A percentile compares a stretch with the other conserved stretches of the same genome.
Conservation (phyloP, 2,329 filamentous ascomycete species). For the Grosmannia penicillata region DNA sequence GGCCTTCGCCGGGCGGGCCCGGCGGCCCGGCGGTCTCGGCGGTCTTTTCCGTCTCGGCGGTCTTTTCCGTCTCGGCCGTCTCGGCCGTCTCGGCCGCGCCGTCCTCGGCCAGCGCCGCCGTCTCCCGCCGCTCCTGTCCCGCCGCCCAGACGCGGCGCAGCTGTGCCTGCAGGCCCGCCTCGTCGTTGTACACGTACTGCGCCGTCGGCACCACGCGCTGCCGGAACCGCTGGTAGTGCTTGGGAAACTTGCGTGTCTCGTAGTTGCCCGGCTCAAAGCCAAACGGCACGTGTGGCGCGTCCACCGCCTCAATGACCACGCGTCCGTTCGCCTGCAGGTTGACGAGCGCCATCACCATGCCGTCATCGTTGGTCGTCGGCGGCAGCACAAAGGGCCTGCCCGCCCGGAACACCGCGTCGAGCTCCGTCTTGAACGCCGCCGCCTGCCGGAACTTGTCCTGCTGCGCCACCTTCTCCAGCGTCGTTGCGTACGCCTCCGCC, state of each 20-base stretch:
- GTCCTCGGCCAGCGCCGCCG: background rate
- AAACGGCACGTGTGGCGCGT: constrained; percentile 49
- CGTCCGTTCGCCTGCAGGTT: constrained; percentile 48
- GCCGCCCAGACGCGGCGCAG: background rate
- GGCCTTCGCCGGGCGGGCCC: too few relatives aligned
- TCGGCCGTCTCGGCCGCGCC: background rate
- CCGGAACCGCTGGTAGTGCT: constrained; percentile 48
- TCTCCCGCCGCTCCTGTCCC: background rate
- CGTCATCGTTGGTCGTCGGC: constrained; percentile 43
- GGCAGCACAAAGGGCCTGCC: constrained; percentile 28
- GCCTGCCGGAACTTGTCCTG: constrained; percentile 43
- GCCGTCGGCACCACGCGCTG: constrained; percentile 44
- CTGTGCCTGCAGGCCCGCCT: constrained; percentile 3
- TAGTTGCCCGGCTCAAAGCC: constrained; percentile 60
- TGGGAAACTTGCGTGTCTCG: constrained; percentile 53
- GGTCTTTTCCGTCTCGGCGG: constrained; percentile 24
- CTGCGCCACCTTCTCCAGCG: constrained; percentile 41
- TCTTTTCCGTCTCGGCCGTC: background rate
- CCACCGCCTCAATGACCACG: constrained; percentile 34
- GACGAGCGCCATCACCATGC: constrained; percentile 49
- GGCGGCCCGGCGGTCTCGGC: constrained; percentile 28
- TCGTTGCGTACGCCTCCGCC: constrained; percentile 40
- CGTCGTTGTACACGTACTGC: constrained; percentile 32
- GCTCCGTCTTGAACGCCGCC: constrained; percentile 39
- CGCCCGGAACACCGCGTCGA: constrained; percentile 41